Base-by-base conservation (phyloP, 2,329 filamentous ascomycete species). In the Trichoderma arundinaceum region DNA sequence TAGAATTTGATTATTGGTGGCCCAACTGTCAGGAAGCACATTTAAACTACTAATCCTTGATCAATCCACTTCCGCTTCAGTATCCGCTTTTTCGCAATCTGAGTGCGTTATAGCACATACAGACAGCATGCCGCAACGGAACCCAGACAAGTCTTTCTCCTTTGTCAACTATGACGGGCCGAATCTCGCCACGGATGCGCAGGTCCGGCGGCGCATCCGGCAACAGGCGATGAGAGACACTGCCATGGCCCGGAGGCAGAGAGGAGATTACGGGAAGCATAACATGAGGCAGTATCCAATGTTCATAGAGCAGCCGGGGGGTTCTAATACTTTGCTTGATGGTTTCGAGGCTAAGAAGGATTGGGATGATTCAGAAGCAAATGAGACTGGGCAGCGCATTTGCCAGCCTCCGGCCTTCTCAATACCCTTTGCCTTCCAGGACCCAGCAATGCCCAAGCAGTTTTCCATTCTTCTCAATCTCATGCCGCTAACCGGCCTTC, bases 151-250 rank as follows among this genome's bases (percentile, higher is more conserved):
- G 17, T 32, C 60, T 8, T 63, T 54, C 17, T 53, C 59, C 28
- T 63, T 63, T 46, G 60, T 63, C 39, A 63, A 63, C 17, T 63
- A 54, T 17, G 28, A 63, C n/a, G 60, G 60, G 2, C 60, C 60
- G 3, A 63, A 54, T 4, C 49, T 63, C 49, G 49, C 17, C 60
- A 15, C 49, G 3, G 32, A 63, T 63, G 49, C 49, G 49, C 60
- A 63, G 39, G 60, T 46, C 15, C 60, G 60, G 39, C 59, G 59
- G n/a, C 59, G 59, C 48, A 62, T 62, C 38, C 59, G 59, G n/a
- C 59, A 62, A 38, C 59, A 62, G 59, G 59, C 59, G 15, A 62
- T 62, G 59, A 52, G 48, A 62, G 48, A 62, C 12, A 44, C 59
- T 4, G 59, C 59, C 28, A 17, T 53, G 28, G 59, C 59, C 22